These are phyloP conservation scores for Aspergillus homomorphus DNA, from an alignment of 495 filamentous ascomycete genomes.

Conservation along the genomic window DNA sequence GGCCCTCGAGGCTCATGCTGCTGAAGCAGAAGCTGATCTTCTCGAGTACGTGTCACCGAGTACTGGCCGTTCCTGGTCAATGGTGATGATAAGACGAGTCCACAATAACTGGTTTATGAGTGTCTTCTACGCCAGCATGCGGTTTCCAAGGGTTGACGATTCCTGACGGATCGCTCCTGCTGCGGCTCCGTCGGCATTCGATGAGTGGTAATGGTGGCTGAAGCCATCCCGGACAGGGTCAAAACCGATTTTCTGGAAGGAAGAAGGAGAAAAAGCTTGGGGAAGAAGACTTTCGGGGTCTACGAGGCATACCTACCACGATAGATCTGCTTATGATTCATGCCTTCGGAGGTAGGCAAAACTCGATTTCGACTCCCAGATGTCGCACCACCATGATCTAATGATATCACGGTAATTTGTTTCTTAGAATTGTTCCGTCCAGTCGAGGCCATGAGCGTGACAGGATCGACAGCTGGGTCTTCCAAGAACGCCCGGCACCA, in stretches of 20 bases:
- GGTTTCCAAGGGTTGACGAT: too few relatives aligned
- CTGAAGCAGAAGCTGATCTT: too few relatives aligned
- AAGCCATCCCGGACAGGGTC: slow-evolving; percentile 7
- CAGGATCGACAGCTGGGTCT: background rate
- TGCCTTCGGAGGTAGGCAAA: background rate
- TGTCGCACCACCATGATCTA: background rate
- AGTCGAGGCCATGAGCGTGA: background rate
- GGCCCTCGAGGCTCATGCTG: too few relatives aligned
- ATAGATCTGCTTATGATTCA: background rate
- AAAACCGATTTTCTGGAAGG: slow-evolving; percentile 16
- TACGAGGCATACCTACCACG: background rate
- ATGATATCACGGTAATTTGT: slow-evolving; percentile 3
- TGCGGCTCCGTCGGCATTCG: background rate
- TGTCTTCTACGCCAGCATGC: too few relatives aligned
- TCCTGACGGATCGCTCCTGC: background rate
- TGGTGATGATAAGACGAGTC: too few relatives aligned
- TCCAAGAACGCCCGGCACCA: background rate
- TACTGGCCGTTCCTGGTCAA: too few relatives aligned
- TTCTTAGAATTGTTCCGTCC: background rate
- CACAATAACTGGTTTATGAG: too few relatives aligned
- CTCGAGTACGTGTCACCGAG: too few relatives aligned
- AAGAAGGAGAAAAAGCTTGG: background rate
- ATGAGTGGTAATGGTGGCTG: background rate
- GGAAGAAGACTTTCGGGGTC: background rate
- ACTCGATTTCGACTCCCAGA: background rate